These are phyloP conservation scores for Tirmania nivea DNA, from an alignment of 495 filamentous ascomycete genomes.

Conservation along the genomic window DNA sequence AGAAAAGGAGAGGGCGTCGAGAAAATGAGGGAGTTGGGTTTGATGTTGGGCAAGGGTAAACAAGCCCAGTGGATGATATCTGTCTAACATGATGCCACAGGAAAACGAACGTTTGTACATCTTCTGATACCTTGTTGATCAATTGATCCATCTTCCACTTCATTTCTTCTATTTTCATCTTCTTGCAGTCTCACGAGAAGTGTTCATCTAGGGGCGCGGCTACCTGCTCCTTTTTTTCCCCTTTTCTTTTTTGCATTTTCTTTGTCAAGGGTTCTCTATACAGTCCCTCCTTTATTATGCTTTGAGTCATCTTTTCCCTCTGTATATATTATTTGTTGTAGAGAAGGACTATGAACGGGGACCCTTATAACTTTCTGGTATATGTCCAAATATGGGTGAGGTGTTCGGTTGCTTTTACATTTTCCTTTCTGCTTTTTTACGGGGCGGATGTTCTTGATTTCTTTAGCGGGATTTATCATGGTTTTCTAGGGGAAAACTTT, in stretches of 20 bases:
- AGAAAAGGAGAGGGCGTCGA: conserved; percentile 56
- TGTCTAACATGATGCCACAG: conserved; percentile 28
- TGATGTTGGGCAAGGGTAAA: conserved; percentile 61
- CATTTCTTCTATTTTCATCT: conserved; percentile 4
- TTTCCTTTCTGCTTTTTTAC: conserved; percentile 12
- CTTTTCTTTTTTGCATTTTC: conserved; percentile 5
- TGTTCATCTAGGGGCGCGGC: neutral
- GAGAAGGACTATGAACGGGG: no score
- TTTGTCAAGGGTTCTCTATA: neutral
- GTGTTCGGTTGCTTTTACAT: conserved; percentile 4
- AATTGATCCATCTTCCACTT: neutral
- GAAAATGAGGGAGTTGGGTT: conserved; percentile 81
- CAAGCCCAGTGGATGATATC: conserved; percentile 62
- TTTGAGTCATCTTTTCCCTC: neutral
- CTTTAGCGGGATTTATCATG: neutral
- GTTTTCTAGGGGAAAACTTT: no score
- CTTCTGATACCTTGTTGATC: no score
- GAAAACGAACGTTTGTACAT: conserved; percentile 2
- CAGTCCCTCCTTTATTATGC: neutral
- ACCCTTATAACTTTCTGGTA: no score
- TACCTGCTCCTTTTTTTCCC: conserved; percentile 6
- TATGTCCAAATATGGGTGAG: neutral
- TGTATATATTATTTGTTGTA: neutral
- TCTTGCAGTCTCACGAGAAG: conserved; percentile 2
- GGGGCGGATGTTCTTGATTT: neutral